These are phyloP conservation scores for Paralagenidium karlingii DNA, from an alignment of 352 stramenopile genomes.

Conservation along the genomic window DNA sequence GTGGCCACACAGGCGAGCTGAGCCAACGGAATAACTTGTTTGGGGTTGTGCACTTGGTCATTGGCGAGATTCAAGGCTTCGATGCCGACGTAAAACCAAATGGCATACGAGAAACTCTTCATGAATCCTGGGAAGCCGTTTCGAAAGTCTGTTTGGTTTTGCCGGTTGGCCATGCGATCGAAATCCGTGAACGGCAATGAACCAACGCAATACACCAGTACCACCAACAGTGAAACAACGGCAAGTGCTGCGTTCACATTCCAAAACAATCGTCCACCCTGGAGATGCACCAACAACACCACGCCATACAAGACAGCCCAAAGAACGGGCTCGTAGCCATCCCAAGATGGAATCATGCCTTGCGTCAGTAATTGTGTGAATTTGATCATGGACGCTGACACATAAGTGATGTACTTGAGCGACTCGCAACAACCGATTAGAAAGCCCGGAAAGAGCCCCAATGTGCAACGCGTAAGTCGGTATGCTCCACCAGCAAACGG, in stretches of 20 bases:
- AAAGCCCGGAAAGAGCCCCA: slow-evolving; percentile 17
- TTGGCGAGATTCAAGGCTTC: slow-evolving; percentile 14
- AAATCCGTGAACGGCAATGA: slow-evolving; percentile 13
- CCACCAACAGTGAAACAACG: slow-evolving; percentile 13
- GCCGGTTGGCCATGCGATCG: slow-evolving; percentile 5
- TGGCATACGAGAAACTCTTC: slow-evolving; percentile 10
- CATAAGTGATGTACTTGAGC: slow-evolving; percentile 21
- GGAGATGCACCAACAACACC: slow-evolving; percentile 10
- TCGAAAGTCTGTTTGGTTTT: slow-evolving; percentile 6
- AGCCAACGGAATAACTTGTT: slow-evolving; percentile 18
- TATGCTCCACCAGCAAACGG: slow-evolving; percentile 22
- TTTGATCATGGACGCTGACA: slow-evolving; percentile 10
- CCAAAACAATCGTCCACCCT: slow-evolving; percentile 17
- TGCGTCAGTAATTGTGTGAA: slow-evolving; percentile 13
- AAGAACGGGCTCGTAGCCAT: slow-evolving; percentile 7
- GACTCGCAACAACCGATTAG: slow-evolving; percentile 18
- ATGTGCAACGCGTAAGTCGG: slow-evolving; percentile 15
- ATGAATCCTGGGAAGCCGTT: slow-evolving; percentile 10
- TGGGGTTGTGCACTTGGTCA: slow-evolving; percentile 21
- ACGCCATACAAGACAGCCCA: slow-evolving; percentile 12
- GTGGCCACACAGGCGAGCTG: slow-evolving; percentile 20
- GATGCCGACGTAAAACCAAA: slow-evolving; percentile 21
- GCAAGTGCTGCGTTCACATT: slow-evolving; percentile 14
- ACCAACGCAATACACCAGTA: slow-evolving; percentile 16
- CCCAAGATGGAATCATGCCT: slow-evolving; percentile 3